Conservation (phyloP, 2,329 filamentous ascomycete species). For the Pseudogymnoascus sp. region DNA sequence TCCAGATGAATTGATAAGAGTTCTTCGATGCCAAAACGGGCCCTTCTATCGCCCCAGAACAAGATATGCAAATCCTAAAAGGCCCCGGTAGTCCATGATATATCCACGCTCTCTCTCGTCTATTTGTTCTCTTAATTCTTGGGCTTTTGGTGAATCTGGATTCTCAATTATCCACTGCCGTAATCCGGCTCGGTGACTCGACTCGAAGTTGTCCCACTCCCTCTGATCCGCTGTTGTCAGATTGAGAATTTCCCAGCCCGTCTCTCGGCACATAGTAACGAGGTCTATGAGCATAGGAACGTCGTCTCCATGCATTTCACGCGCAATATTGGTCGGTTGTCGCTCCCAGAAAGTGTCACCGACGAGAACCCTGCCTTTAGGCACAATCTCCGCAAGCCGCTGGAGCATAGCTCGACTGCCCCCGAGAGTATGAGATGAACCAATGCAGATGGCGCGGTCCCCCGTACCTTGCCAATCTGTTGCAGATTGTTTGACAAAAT, state of each 20-base stretch:
- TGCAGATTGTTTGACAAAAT: not conserved
- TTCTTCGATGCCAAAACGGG: not conserved
- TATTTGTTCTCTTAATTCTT: not conserved
- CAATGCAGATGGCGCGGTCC: slow-evolving; percentile 1
- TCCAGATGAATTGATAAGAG: not conserved
- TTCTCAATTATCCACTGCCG: slow-evolving; percentile 5
- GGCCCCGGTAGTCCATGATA: not conserved
- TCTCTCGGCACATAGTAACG: not conserved
- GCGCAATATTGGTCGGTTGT: not conserved
- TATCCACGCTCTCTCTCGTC: not conserved
- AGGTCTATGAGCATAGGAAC: not conserved
- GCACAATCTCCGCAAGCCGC: not conserved
- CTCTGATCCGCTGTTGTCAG: slow-evolving; percentile 6
- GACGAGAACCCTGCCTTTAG: slow-evolving; percentile 4
- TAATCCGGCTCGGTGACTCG: not conserved
- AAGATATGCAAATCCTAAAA: not conserved
- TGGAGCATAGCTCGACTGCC: slow-evolving; percentile 1
- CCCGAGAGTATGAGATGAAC: not conserved
- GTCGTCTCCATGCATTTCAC: not conserved
- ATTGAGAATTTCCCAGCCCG: not conserved
- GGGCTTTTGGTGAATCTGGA: not conserved
- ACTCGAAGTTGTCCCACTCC: slow-evolving; percentile 6
- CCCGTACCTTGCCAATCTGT: not conserved
- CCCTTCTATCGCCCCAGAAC: not conserved
- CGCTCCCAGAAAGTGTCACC: slow-evolving; percentile 6